These are phyloP conservation scores for Paragyromitra xinjiangensis DNA, from an alignment of 495 filamentous ascomycete genomes.

Conservation along the genomic window DNA sequence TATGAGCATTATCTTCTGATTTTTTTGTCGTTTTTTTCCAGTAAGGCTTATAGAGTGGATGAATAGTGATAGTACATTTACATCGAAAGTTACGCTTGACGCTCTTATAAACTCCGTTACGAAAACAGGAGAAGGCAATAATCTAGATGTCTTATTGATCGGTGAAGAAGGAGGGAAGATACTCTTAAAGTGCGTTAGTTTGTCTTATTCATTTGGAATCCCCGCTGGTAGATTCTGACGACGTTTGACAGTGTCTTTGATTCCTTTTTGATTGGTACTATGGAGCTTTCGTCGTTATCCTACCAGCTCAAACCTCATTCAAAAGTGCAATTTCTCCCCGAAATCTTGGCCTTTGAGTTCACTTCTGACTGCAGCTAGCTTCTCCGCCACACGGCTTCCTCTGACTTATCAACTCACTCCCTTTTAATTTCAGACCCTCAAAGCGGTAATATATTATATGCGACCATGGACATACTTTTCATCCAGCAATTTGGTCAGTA, in stretches of 20 bases:
- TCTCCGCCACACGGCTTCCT: constrained; percentile 74
- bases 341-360: constrained; percentile 53
- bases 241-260: constrained; percentile 75
- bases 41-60: constrained; percentile 11
- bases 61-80: constrained; percentile 56
- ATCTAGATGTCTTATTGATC: constrained; percentile 79
- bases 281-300: constrained; percentile 56
- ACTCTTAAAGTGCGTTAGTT: constrained; percentile 64
- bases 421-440: constrained; percentile 66
- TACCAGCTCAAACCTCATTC: constrained; percentile 52
- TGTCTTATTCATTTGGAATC: neutral
- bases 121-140: constrained; percentile 54
- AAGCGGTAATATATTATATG: constrained; percentile 64
- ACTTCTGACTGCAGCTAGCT: constrained; percentile 59
- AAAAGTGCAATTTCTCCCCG: constrained; percentile 60
- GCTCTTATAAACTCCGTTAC: constrained; percentile 56
- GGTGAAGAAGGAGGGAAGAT: constrained; percentile 81
- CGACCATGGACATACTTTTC: constrained; percentile 84
- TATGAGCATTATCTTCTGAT: constrained; percentile 23
- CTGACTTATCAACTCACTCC: constrained; percentile 77
- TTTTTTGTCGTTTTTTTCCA: neutral
- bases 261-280: constrained; percentile 80
- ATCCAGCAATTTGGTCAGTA: constrained; percentile 80
- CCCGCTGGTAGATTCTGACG: constrained; percentile 22
- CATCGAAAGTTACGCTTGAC: constrained; percentile 57